A percentile compares a stretch with the other conserved stretches of the same genome.
Conservation (phyloP, 2,329 filamentous ascomycete species). For the Neofusicoccum laricinum region DNA sequence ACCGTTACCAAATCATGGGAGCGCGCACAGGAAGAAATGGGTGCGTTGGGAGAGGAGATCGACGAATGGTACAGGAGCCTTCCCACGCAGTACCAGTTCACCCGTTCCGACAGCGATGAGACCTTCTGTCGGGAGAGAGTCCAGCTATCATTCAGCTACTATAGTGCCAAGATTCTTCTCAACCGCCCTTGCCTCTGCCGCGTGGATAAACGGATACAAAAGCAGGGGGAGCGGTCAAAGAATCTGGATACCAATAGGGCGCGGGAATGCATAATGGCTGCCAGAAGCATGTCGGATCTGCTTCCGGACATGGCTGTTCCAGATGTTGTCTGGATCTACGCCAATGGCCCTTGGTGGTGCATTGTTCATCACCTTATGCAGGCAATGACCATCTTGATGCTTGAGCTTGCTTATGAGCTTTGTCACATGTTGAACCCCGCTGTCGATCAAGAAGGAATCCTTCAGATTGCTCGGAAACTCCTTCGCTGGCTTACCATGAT, state of each 20-base stretch:
- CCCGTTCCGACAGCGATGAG: conserved; percentile 9
- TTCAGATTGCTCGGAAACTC: conserved; percentile 30
- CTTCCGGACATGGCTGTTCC: conserved; percentile 31
- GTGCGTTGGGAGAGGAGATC: conserved; percentile 27
- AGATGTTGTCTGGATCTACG: conserved; percentile 24
- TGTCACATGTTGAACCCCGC: conserved; percentile 25
- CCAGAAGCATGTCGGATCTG: conserved; percentile 31
- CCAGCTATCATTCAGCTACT: conserved; percentile 32
- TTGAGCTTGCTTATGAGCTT: conserved; percentile 33
- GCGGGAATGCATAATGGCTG: conserved; percentile 32
- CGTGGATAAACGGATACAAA: conserved; percentile 29
- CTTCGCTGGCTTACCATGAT: conserved; percentile 34
- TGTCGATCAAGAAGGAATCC: conserved; percentile 20
- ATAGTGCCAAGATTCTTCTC: conserved; percentile 35
- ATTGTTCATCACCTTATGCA: conserved; percentile 41
- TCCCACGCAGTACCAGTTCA: conserved; percentile 28
- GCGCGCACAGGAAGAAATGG: conserved; percentile 30
- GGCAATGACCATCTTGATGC: conserved; percentile 34
- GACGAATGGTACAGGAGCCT: conserved; percentile 32
- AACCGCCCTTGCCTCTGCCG: conserved; percentile 40
- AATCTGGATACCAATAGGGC: conserved; percentile 33
- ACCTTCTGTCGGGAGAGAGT: conserved; percentile 27
- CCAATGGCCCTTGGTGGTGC: conserved; percentile 40
- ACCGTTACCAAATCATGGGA: conserved; percentile 33
- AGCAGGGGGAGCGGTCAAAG: conserved; percentile 29